These are phyloP conservation scores for Thelonectria olida DNA, from an alignment of 2,329 filamentous ascomycete genomes.

Conservation along the genomic window DNA sequence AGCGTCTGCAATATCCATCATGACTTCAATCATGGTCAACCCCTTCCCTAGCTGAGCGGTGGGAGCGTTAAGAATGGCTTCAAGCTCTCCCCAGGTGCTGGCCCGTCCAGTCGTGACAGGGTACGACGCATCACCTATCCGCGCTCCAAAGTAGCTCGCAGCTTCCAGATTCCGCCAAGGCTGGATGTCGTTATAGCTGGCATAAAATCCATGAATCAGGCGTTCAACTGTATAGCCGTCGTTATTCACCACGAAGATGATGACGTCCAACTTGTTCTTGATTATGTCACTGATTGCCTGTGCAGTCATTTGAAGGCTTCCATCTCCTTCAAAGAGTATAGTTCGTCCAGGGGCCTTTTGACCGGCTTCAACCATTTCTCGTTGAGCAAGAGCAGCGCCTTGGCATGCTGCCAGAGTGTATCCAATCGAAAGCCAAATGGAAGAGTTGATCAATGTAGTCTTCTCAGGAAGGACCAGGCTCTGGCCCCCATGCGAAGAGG, in stretches of 20 bases:
- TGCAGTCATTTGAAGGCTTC: slow-evolving; percentile 18
- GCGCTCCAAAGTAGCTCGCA: slow-evolving; percentile 7
- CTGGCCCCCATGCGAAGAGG: slow-evolving; percentile 2
- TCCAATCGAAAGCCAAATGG: slow-evolving; percentile 7
- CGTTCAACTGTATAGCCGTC: slow-evolving; percentile 13
- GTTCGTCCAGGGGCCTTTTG: neutral
- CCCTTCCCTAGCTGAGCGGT: neutral
- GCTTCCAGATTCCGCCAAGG: slow-evolving; percentile 13
- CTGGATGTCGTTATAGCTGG: slow-evolving; percentile 9
- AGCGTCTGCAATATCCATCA: slow-evolving; percentile 10
- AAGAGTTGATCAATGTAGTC: slow-evolving; percentile 7
- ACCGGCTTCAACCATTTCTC: neutral
- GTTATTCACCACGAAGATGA: slow-evolving; percentile 15
- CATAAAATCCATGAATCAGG: slow-evolving; percentile 5
- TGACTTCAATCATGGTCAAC: slow-evolving; percentile 11
- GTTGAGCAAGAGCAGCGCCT: neutral
- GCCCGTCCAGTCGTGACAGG: neutral
- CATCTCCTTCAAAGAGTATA: slow-evolving; percentile 16
- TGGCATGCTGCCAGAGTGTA: slow-evolving; percentile 12
- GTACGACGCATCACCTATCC: neutral
- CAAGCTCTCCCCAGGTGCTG: slow-evolving; percentile 6
- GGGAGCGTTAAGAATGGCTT: neutral
- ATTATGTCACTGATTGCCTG: slow-evolving; percentile 16
- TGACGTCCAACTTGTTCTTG: slow-evolving; percentile 14
- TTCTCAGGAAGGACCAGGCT: neutral